Percentiles rank a stretch among this genome's conserved stretches.
Conservation (phyloP, 148 eudicot species). For the Rhododendron mucronatum region DNA sequence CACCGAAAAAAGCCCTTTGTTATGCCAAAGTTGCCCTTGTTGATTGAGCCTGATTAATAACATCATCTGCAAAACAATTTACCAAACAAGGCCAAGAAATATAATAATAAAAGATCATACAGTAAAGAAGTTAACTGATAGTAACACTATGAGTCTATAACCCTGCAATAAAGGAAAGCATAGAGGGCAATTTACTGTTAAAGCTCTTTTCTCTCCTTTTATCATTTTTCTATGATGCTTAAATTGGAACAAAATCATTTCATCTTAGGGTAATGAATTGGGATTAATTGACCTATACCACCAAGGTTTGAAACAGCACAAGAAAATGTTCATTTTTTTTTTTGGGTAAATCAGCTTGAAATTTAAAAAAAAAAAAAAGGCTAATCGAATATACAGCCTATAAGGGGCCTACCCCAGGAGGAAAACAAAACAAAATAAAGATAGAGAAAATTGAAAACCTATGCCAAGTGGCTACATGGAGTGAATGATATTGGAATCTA, state of each 20-base stretch:
- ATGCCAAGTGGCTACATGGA: no score
- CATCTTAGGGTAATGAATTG: no score
- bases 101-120: not conserved
- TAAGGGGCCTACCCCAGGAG: no score
- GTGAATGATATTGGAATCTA: no score
- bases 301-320: no score
- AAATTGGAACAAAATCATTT: not conserved
- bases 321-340: no score
- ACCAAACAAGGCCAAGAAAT: not conserved
- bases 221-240: not conserved
- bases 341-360: no score
- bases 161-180: not conserved
- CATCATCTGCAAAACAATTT: slow-evolving; percentile 54
- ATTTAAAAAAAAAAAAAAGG: no score
- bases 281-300: no score
- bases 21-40: slow-evolving; percentile 80
- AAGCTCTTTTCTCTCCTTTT: not conserved
- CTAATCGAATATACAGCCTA: no score
- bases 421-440: no score
- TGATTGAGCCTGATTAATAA: slow-evolving; percentile 89
- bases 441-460: no score
- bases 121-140: not conserved
- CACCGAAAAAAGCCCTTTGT: slow-evolving; percentile 80
- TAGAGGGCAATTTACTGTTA: not conserved
- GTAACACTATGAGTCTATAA: not conserved